Evolutionary conservation across 345 rosid genomes (phyloP), one percentile per base, ranked within the genome.

Genomic region (Brassica carinata): DNA sequence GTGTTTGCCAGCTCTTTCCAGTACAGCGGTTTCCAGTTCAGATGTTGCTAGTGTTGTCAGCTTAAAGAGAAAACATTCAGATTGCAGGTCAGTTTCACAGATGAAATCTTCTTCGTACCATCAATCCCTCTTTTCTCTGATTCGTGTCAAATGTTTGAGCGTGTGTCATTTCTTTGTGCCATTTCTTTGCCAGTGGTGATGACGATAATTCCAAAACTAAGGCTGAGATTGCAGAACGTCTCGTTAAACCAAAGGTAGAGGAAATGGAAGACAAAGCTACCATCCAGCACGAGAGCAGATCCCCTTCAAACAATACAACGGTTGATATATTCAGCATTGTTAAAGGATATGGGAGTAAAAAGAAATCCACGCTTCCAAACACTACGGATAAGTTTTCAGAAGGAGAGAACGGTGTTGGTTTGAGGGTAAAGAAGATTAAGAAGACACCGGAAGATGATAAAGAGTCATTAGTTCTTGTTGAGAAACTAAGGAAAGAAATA

Each of bases 361-460:
- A 76, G 76, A 86, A 83, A 31, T 66, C 55, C 73, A 69, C 61
- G 36, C n/a, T 7, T 67, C 76, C 63, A 80, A 74, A 71, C 48
- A 82, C 84, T 81, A 69, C 79, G 30, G 83, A 82, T 84, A 84
- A 76, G 81, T 77, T 84, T 79, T 85, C 85, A 70, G 92, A 86
- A 59, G 86, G 80, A 83, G 96, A 88, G 71, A 86, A 55, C 84
- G 79, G 67, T 55, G 86, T 87, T 51, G 90, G 97, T 75, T 84
- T 96, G 89, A 88, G 99, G 84, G 94, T 96, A 27, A 96, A 96
- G 85, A 96, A 90, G 88, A 92, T 96, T 76, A 90, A 93, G 91
- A 90, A 88, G 75, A 90, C 91, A 72, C 43, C 83, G 43, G 74
- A 81, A 19, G 93, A 89, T 65, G 97, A 89, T 78, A 84, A 88